Conservation (phyloP, 805 yeast species). For the Pichia membranifaciens region DNA sequence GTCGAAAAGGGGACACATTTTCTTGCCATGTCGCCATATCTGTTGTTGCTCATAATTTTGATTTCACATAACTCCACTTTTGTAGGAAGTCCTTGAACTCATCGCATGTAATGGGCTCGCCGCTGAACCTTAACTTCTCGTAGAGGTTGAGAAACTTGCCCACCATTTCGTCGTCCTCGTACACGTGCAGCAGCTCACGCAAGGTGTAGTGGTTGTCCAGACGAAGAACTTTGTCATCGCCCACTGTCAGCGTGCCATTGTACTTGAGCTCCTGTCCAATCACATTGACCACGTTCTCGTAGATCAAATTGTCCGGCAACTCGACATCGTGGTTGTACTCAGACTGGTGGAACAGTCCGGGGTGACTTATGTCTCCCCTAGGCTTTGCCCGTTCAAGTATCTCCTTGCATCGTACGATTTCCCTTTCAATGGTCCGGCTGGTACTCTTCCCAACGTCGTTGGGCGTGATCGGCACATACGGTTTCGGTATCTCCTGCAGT, state of each 20-base stretch:
- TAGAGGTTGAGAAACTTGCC: conserved; percentile 45
- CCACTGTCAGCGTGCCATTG: conserved; percentile 25
- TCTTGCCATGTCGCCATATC: neutral
- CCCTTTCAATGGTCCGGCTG: conserved; percentile 34
- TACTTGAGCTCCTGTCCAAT: conserved; percentile 53
- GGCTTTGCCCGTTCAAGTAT: conserved; percentile 39
- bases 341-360: conserved; percentile 37
- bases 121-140: conserved; percentile 65
- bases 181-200: conserved; percentile 29
- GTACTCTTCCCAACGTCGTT: conserved; percentile 53
- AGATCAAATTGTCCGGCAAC: conserved; percentile 31
- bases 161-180: conserved; percentile 8
- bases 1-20: conserved; percentile 46
- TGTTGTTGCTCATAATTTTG: conserved; percentile 2
- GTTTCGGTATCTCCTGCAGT: conserved; percentile 71
- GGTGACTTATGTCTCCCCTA: conserved; percentile 39
- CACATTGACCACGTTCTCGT: conserved; percentile 55
- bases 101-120: conserved; percentile 48
- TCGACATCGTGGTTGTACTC: conserved; percentile 3
- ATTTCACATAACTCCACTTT: conserved; percentile 25
- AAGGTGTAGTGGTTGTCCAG: conserved; percentile 20
- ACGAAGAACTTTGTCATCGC: conserved; percentile 17
- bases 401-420: conserved; percentile 38
- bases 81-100: conserved; percentile 59
- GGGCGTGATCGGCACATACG: conserved; percentile 61